Percentiles rank a stretch among this genome's conserved stretches.
Evolutionary conservation across 2,329 filamentous ascomycete species (phyloP).

Genomic region (Ophiostoma perfectum): DNA sequence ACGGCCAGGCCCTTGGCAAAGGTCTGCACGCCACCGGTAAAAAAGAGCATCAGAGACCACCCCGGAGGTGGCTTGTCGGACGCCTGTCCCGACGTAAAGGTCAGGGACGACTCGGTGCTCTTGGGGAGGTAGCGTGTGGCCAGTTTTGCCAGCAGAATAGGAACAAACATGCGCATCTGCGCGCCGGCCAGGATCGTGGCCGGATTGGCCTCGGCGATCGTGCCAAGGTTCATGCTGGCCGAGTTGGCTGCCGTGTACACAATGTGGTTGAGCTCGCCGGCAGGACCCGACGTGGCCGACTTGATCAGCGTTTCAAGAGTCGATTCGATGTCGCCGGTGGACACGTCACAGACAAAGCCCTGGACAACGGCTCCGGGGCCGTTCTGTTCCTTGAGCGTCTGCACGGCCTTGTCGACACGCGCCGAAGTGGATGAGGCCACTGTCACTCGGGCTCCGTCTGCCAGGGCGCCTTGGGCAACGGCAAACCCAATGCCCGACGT

Average conservation of each 20-base stretch:
- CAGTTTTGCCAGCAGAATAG: not conserved
- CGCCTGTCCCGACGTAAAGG: slow-evolving; percentile 51
- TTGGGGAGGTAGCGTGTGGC: not conserved
- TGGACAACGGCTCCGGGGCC: not conserved
- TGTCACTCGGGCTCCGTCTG: not conserved
- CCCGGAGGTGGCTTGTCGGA: slow-evolving; percentile 46
- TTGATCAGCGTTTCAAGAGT: not conserved
- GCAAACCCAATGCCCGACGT: slow-evolving; percentile 55
- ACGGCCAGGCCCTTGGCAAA: slow-evolving; percentile 54
- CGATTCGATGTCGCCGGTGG: not conserved
- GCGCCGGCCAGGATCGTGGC: not conserved
- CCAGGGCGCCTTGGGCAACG: not conserved
- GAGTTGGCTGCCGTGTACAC: slow-evolving; percentile 32
- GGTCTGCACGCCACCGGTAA: slow-evolving; percentile 47
- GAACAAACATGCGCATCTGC: slow-evolving; percentile 3
- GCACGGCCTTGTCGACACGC: not conserved
- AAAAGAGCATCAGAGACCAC: slow-evolving; percentile 46
- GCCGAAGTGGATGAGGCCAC: not conserved
- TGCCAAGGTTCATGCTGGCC: slow-evolving; percentile 24
- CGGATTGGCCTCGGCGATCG: slow-evolving; percentile 30
- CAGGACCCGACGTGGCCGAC: slow-evolving; percentile 38
- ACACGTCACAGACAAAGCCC: not conserved
- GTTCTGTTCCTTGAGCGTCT: not conserved
- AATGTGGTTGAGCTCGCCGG: slow-evolving; percentile 45
- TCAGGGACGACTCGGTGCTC: slow-evolving; percentile 43